phyloP scores from a whole-genome alignment of 495 filamentous ascomycete genomes.

The Penicillium nucicola region DNA sequence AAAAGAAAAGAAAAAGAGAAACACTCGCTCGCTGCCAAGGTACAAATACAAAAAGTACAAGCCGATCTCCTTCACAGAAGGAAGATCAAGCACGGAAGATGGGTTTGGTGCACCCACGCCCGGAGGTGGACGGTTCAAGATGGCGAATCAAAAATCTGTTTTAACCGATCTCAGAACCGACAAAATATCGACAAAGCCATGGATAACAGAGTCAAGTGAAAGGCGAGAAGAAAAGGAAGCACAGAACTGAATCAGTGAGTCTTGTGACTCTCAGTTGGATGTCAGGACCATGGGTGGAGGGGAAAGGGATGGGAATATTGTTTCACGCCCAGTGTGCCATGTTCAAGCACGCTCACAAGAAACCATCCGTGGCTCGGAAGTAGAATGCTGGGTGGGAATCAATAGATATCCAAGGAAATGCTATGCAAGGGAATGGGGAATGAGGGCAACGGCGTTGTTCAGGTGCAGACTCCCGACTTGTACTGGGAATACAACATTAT shows the following conservation, averaged over 20 bases:
- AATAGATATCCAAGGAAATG: constrained; percentile 1
- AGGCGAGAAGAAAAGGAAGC: constrained; percentile 1
- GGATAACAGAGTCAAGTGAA: background rate
- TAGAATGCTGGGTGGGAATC: background rate
- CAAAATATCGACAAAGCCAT: constrained; percentile 11
- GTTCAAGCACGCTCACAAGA: background rate
- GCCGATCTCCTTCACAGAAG: constrained; percentile 3
- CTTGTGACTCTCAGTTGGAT: constrained; percentile 1
- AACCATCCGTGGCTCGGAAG: constrained; percentile 1
- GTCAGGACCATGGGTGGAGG: background rate
- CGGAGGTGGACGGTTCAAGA: background rate
- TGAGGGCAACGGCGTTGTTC: background rate
- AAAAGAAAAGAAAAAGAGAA: constrained; percentile 1
- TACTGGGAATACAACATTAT: background rate
- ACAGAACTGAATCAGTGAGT: background rate
- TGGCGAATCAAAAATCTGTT: constrained; percentile 20
- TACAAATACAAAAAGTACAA: constrained; percentile 10
- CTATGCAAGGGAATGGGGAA: background rate
- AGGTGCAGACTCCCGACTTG: background rate
- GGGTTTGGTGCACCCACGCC: background rate
- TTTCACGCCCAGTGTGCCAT: background rate
- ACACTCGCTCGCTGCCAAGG: constrained; percentile 14
- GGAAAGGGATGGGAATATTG: background rate
- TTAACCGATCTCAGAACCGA: constrained; percentile 10
- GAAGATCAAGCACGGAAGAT: background rate